Evolutionary conservation across 176 grass and related monocot species (phyloP).

Genomic region (Carex scoparia): DNA sequence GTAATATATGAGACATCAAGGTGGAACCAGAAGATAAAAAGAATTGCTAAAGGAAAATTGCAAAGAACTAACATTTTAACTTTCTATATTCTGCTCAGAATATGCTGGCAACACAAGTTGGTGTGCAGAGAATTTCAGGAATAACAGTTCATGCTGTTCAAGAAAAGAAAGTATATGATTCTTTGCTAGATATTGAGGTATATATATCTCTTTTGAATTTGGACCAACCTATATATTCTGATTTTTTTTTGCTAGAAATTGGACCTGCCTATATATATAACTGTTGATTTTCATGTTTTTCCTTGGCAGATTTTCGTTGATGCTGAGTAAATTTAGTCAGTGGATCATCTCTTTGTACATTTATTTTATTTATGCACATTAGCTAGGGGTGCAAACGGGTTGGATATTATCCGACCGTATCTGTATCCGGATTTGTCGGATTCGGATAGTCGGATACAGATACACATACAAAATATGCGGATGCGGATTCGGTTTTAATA

Average conservation of each 20-base stretch:
- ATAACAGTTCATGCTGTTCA: slow-evolving; percentile 68
- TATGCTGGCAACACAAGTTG: slow-evolving; percentile 77
- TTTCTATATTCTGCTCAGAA: slow-evolving; percentile 47
- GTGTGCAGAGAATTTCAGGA: slow-evolving; percentile 89
- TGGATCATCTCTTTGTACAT: background rate
- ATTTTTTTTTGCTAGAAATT: background rate
- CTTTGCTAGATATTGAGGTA: slow-evolving; percentile 88
- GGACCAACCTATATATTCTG: background rate
- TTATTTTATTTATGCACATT: background rate
- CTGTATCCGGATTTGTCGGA: no score
- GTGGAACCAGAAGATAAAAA: background rate
- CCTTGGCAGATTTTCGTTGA: slow-evolving; percentile 81
- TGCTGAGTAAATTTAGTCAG: slow-evolving; percentile 30
- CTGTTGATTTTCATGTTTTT: background rate
- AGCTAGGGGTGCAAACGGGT: no score
- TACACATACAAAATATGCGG: no score
- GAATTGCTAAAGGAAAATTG: no score
- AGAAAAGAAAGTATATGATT: slow-evolving; percentile 85
- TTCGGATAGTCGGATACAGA: no score
- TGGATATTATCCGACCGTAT: no score
- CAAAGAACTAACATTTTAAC: background rate
- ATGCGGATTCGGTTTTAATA: no score
- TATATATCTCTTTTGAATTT: background rate
- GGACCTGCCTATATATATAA: background rate
- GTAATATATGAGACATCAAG: background rate